Percentiles rank a stretch among this genome's conserved stretches.
phyloP scores from a whole-genome alignment of 2,329 filamentous ascomycete genomes.

The Cryphonectria parasitica region DNA sequence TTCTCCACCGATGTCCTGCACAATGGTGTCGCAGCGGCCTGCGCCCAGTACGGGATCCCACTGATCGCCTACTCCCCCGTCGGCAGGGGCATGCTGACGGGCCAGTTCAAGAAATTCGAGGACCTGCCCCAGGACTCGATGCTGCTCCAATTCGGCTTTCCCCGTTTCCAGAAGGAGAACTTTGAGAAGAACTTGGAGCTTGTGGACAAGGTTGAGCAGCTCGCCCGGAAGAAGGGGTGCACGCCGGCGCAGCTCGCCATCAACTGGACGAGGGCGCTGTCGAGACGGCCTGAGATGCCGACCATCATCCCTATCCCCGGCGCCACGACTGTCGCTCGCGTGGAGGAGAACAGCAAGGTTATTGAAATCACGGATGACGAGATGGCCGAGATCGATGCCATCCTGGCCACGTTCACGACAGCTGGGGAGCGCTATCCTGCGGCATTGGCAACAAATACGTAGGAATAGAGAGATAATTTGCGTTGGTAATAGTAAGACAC shows the following conservation, averaged over 20 bases:
- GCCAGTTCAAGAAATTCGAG: constrained; percentile 38
- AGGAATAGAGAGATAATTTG: no score
- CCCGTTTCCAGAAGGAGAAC: constrained; percentile 53
- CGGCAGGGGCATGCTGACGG: constrained; percentile 22
- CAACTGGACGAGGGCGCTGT: constrained; percentile 51
- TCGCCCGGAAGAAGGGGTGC: constrained; percentile 52
- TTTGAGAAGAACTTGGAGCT: constrained; percentile 58
- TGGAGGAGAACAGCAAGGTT: constrained; percentile 51
- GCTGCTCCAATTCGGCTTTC: constrained; percentile 36
- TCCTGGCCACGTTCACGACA: constrained; percentile 25
- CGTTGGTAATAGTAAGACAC: no score
- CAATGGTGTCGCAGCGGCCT: constrained; percentile 54
- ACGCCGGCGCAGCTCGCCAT: constrained; percentile 57
- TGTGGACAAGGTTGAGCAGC: constrained; percentile 48
- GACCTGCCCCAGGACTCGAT: constrained; percentile 43
- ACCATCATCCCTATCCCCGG: constrained; percentile 56
- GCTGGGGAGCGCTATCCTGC: constrained; percentile 25
- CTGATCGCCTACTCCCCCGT: constrained; percentile 61
- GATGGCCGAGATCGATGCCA: constrained; percentile 41
- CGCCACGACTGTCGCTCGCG: constrained; percentile 46
- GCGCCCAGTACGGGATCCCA: constrained; percentile 56
- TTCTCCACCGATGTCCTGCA: constrained; percentile 47
- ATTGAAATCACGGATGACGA: constrained; percentile 44
- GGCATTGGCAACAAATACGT: background rate
- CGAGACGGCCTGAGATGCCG: constrained; percentile 46